Conservation (phyloP, 1,139 yeast species). For the Diutina rugosa region DNA sequence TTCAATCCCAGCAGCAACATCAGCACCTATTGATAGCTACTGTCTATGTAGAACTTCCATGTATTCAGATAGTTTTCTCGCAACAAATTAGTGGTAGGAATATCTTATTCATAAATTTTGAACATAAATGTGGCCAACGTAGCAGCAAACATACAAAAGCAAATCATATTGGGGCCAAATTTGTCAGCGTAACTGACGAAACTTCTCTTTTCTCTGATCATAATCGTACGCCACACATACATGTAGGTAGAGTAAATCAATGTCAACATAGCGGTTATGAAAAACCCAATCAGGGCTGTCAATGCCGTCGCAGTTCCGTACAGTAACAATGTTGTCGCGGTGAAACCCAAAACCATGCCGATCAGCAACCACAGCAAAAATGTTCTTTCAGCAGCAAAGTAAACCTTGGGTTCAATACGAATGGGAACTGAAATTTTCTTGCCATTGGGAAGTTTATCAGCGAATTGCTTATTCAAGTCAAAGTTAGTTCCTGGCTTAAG, state of each 20-base stretch:
- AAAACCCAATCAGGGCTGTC: conserved; percentile 84
- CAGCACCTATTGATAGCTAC: no score
- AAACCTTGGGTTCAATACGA: conserved; percentile 75
- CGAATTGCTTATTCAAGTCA: conserved; percentile 40
- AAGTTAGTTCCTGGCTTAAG: conserved; percentile 76
- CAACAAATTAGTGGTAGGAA: neutral
- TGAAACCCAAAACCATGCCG: conserved; percentile 58
- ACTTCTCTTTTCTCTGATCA: conserved; percentile 61
- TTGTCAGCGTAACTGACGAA: conserved; percentile 81
- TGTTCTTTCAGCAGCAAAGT: conserved; percentile 76
- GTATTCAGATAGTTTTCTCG: neutral
- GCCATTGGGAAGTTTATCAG: conserved; percentile 58
- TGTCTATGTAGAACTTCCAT: no score
- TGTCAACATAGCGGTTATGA: conserved; percentile 63
- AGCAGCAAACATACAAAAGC: conserved; percentile 60
- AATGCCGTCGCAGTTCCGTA: conserved; percentile 61
- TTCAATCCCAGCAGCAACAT: no score
- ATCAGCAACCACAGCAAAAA: conserved; percentile 69
- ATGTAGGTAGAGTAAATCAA: conserved; percentile 60
- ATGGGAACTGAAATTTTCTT: conserved; percentile 66
- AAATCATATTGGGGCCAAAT: conserved; percentile 77
- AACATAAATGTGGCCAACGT: conserved; percentile 62
- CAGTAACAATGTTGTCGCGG: conserved; percentile 57
- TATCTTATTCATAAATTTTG: conserved; percentile 8
- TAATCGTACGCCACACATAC: conserved; percentile 73